Percentiles rank a stretch among this genome's conserved stretches.
Conservation (phyloP, 1,284 basidiomycete species). For the Ceratobasidium sp. region DNA sequence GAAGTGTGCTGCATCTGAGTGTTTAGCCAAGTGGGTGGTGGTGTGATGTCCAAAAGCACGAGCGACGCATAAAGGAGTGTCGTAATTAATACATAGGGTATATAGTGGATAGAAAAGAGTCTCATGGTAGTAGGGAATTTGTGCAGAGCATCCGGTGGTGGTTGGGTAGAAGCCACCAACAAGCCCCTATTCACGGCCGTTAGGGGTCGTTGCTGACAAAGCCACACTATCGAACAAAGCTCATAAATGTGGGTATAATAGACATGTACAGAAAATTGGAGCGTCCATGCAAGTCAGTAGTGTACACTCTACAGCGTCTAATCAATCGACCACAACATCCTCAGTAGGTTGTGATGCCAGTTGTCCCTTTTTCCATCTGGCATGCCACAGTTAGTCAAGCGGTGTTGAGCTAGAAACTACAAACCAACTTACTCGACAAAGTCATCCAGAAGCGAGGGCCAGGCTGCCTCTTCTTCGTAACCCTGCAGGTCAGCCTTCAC, state of each 20-base stretch:
- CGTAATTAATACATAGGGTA: slow-evolving; percentile 14
- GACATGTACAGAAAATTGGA: slow-evolving; percentile 10
- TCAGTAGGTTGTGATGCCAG: not conserved
- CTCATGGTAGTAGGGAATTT: slow-evolving; percentile 7
- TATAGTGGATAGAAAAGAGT: not conserved
- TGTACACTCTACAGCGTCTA: not conserved
- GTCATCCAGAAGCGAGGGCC: slow-evolving; percentile 80
- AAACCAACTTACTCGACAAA: slow-evolving; percentile 62
- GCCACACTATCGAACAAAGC: not conserved
- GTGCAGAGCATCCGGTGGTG: slow-evolving; percentile 9
- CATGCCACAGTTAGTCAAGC: not conserved
- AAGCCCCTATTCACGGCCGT: slow-evolving; percentile 15
- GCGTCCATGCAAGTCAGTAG: not conserved
- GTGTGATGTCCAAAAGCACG: slow-evolving; percentile 12
- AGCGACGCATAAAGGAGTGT: slow-evolving; percentile 34
- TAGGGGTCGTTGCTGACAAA: slow-evolving; percentile 22
- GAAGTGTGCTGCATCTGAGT: not conserved
- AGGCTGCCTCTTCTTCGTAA: slow-evolving; percentile 81
- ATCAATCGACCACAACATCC: slow-evolving; percentile 19
- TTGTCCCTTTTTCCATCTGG: slow-evolving; percentile 36
- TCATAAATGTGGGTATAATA: slow-evolving; percentile 34
- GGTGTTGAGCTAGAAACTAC: not conserved
- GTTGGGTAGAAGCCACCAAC: not conserved
- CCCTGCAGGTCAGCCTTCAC: slow-evolving; percentile 67
- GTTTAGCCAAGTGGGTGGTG: slow-evolving; percentile 1